These are phyloP conservation scores for Leptosphaerulina australis DNA, from an alignment of 2,329 filamentous ascomycete species.

Conservation along the genomic window DNA sequence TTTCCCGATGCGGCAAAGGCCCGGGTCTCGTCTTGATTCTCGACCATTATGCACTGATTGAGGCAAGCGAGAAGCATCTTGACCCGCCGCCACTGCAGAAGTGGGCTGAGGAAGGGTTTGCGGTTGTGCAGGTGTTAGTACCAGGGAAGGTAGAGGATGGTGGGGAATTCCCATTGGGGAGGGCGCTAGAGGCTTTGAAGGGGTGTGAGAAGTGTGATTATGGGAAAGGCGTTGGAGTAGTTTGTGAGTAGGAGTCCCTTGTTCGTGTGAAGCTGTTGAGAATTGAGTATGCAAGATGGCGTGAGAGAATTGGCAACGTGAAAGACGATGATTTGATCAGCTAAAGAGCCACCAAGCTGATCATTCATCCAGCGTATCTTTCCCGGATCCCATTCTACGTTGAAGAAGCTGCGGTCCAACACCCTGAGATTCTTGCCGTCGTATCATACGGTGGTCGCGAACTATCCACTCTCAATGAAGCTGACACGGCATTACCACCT, in stretches of 20 bases:
- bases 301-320: neutral
- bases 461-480: conserved; percentile 34
- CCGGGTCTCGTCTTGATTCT: conserved; percentile 57
- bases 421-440: conserved; percentile 38
- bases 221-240: conserved; percentile 37
- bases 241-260: conserved; percentile 34
- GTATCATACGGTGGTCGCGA: conserved; percentile 40
- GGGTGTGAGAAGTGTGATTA: conserved; percentile 32
- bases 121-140: conserved; percentile 61
- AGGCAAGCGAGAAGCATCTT: conserved; percentile 46
- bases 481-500: conserved; percentile 26
- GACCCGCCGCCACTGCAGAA: conserved; percentile 66
- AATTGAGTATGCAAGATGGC: neutral
- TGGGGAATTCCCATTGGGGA: conserved; percentile 41
- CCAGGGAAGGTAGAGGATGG: conserved; percentile 41
- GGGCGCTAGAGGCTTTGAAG: conserved; percentile 33
- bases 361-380: conserved; percentile 36
- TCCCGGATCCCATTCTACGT: conserved; percentile 41
- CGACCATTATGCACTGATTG: conserved; percentile 41
- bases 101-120: conserved; percentile 74
- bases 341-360: neutral
- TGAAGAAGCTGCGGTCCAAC: conserved; percentile 34
- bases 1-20: conserved; percentile 57
- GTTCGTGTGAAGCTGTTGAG: neutral
- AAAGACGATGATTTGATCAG: neutral